A percentile compares a stretch with the other conserved stretches of the same genome.
These are phyloP conservation scores for Psidium friedrichsthalianum DNA, from an alignment of 345 rosid genomes.

Conservation along the genomic window DNA sequence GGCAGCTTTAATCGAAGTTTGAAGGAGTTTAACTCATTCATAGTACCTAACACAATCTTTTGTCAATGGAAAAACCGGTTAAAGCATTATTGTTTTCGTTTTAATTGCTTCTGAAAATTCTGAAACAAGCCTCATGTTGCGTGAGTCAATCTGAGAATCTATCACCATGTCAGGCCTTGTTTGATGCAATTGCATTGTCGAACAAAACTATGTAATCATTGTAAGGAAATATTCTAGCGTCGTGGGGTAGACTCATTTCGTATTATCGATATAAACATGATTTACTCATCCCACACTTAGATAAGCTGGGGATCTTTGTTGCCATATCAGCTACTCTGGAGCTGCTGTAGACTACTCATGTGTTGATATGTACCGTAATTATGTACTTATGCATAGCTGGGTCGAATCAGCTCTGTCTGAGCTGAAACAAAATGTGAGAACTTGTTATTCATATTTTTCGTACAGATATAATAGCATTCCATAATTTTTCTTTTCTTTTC, in stretches of 20 bases:
- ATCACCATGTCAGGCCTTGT: neutral
- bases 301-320: neutral
- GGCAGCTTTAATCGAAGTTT: neutral
- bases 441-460: neutral
- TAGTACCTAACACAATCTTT: neutral
- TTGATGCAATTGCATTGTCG: neutral
- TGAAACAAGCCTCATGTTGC: neutral
- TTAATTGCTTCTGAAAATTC: neutral
- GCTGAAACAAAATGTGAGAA: neutral
- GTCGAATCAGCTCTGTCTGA: neutral
- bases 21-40: neutral
- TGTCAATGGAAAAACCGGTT: neutral
- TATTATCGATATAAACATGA: neutral
- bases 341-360: neutral
- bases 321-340: neutral
- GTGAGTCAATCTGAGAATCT: neutral
- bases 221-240: neutral
- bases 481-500: neutral
- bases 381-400: neutral
- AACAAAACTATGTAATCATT: neutral
- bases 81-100: neutral
- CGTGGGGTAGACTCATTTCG: neutral
- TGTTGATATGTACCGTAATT: neutral
- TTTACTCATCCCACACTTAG: neutral
- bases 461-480: neutral